These are phyloP conservation scores for Phoenix roebelenii DNA, from an alignment of 176 grass and related monocot genomes.

Conservation along the genomic window DNA sequence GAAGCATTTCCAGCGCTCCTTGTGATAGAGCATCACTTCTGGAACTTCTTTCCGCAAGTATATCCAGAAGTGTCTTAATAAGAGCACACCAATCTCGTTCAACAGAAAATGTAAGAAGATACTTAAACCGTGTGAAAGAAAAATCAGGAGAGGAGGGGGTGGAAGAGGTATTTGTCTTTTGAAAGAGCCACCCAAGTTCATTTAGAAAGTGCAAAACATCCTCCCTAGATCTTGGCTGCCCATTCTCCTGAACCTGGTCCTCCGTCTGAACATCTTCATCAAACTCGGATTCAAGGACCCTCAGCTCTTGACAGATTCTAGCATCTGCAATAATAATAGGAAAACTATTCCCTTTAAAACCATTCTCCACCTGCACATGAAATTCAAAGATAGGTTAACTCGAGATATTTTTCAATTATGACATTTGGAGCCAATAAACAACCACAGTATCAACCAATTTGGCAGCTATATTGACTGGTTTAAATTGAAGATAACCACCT, in stretches of 20 bases:
- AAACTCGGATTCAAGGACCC: conserved; percentile 68
- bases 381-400: no score
- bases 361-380: conserved; percentile 75
- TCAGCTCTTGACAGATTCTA: conserved; percentile 66
- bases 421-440: no score
- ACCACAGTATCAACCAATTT: not conserved
- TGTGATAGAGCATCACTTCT: conserved; percentile 42
- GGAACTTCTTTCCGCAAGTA: conserved; percentile 65
- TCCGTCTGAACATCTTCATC: conserved; percentile 44
- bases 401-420: no score
- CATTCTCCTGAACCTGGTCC: conserved; percentile 35
- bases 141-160: conserved; percentile 34
- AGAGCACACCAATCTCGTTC: conserved; percentile 83
- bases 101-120: conserved; percentile 72
- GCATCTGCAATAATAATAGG: conserved; percentile 76
- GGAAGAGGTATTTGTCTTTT: conserved; percentile 36
- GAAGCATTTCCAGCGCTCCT: conserved; percentile 63
- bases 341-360: conserved; percentile 94
- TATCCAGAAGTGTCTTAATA: conserved; percentile 72
- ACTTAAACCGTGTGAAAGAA: conserved; percentile 59
- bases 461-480: not conserved
- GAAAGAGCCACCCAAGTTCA: conserved; percentile 97
- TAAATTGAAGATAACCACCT: conserved; percentile 34
- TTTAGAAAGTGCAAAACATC: conserved; percentile 84
- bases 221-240: conserved; percentile 34